phyloP scores from a whole-genome alignment of 805 yeast species.

The Phaffomyces opuntiae region DNA sequence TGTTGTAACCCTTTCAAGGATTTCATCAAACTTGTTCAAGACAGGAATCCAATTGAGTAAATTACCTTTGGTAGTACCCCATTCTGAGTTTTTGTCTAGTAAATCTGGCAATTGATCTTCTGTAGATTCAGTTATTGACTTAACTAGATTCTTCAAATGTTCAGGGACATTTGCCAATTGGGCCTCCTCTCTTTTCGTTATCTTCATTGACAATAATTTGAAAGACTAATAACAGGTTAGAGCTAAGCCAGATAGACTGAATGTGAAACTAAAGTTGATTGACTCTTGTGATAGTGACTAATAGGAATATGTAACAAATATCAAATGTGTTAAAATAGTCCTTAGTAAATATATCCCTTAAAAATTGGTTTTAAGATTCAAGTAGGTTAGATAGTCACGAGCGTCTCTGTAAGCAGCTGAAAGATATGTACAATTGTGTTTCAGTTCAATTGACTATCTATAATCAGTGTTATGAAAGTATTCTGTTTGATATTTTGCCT shows the following conservation, averaged over 20 bases:
- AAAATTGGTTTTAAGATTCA: no score
- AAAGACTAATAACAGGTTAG: background rate
- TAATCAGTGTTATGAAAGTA: no score
- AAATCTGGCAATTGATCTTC: constrained; percentile 33
- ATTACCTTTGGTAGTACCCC: constrained; percentile 65
- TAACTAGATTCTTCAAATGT: constrained; percentile 31
- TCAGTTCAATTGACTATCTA: no score
- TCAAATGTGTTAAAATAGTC: no score
- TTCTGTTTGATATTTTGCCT: no score
- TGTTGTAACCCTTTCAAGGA: constrained; percentile 46
- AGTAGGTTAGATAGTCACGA: no score
- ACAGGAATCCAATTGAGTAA: constrained; percentile 72
- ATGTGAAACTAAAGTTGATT: background rate
- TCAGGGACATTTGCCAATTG: constrained; percentile 18
- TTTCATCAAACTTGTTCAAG: constrained; percentile 66
- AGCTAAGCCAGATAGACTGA: background rate
- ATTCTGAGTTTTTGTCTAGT: constrained; percentile 32
- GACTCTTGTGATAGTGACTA: no score
- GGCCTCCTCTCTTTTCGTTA: constrained; percentile 23
- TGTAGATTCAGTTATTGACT: constrained; percentile 31
- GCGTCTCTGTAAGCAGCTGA: no score
- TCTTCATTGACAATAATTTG: constrained; percentile 12
- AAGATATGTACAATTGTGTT: no score
- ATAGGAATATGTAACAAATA: no score
- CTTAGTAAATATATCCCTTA: no score